Percentiles rank a stretch among this genome's conserved stretches.
These are phyloP conservation scores for Fraxinus nigra DNA, from an alignment of 305 asterid species.

Conservation along the genomic window DNA sequence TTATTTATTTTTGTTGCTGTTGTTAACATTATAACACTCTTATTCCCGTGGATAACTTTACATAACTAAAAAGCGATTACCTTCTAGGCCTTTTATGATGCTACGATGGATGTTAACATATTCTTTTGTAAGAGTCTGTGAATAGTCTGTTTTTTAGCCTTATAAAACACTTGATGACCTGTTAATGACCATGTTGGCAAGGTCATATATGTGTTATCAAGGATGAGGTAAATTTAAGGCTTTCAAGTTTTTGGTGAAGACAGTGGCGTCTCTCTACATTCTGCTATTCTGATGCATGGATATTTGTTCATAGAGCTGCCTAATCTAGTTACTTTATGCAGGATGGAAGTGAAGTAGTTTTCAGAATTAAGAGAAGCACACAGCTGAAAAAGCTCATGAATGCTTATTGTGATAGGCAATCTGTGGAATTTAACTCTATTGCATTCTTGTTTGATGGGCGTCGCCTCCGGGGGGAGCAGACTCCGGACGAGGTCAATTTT, in stretches of 20 bases:
- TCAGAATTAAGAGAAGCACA: conserved; percentile 14
- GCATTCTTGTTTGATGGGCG: conserved; percentile 12
- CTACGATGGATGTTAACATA: neutral
- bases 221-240: neutral
- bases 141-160: neutral
- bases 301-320: neutral
- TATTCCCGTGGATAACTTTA: neutral
- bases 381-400: conserved; percentile 13
- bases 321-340: neutral
- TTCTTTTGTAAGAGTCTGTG: neutral
- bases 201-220: neutral
- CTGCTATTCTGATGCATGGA: neutral
- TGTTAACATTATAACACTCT: neutral
- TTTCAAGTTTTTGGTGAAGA: neutral
- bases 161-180: neutral
- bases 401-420: conserved; percentile 10
- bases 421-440: conserved; percentile 12
- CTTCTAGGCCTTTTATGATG: neutral
- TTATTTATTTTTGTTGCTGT: neutral
- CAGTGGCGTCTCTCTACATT: neutral
- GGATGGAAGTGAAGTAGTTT: conserved; percentile 9
- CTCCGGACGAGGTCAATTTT: neutral
- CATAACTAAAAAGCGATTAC: neutral
- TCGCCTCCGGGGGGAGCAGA: neutral
- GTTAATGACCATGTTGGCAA: neutral